phyloP scores from a whole-genome alignment of 345 rosid species.

The Eucalyptus melliodora region DNA sequence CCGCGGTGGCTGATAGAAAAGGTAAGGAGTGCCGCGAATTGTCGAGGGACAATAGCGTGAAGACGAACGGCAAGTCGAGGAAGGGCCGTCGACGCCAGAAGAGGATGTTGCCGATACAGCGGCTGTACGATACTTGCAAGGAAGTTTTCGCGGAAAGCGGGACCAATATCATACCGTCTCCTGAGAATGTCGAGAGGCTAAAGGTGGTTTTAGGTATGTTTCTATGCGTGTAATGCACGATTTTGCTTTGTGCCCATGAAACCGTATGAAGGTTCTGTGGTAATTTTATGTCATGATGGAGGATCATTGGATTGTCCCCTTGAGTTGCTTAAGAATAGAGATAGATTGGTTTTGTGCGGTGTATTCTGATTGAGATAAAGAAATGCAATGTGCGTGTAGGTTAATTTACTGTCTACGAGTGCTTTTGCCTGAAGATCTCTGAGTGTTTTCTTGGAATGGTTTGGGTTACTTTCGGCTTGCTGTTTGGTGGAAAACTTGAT shows the following conservation, averaged over 20 bases:
- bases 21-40: conserved; percentile 29
- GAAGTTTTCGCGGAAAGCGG: conserved; percentile 45
- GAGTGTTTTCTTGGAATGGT: neutral
- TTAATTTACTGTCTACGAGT: neutral
- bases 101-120: conserved; percentile 36
- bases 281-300: neutral
- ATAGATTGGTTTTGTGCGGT: neutral
- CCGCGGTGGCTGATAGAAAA: conserved; percentile 17
- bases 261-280: neutral
- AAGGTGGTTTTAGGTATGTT: conserved; percentile 60
- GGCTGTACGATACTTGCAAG: conserved; percentile 56
- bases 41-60: conserved; percentile 8
- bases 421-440: neutral
- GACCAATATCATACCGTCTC: conserved; percentile 51
- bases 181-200: conserved; percentile 40
- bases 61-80: conserved; percentile 7
- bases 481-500: neutral
- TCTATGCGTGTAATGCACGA: neutral
- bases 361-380: neutral
- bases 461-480: neutral
- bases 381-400: neutral
- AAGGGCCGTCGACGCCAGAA: conserved; percentile 15
- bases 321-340: neutral
- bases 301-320: neutral
- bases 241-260: neutral